Conservation (phyloP, 2,329 filamentous ascomycete species). For the Leptographium lundbergii region DNA sequence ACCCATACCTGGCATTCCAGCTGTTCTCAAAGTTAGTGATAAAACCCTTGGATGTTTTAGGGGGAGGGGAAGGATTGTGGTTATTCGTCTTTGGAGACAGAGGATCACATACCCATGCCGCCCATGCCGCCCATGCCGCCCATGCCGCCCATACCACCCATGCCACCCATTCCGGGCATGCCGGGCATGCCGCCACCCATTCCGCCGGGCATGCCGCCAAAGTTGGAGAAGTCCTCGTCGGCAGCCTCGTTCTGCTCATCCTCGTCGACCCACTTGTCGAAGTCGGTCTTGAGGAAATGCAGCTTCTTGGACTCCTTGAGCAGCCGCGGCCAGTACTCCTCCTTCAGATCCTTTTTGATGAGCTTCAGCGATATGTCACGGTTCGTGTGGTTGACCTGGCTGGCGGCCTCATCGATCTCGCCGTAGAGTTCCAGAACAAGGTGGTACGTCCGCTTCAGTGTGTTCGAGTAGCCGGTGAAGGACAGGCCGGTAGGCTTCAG, state of each 20-base stretch:
- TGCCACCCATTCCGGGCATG: constrained; percentile 40
- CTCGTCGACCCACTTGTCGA: constrained; percentile 98
- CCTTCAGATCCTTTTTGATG: constrained; percentile 91
- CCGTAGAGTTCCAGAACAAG: constrained; percentile 78
- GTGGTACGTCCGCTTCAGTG: constrained; percentile 77
- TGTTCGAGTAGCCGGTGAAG: constrained; percentile 73
- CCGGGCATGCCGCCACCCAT: constrained; percentile 44
- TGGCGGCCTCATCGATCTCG: constrained; percentile 77
- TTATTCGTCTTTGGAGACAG: not conserved
- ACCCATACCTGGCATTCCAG: constrained; percentile 13
- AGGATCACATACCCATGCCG: constrained; percentile 23
- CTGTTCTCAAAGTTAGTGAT: not conserved
- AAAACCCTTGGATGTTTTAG: not conserved
- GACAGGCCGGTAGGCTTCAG: constrained; percentile 63
- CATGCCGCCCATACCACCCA: constrained; percentile 38
- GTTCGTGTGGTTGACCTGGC: constrained; percentile 76
- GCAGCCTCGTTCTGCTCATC: constrained; percentile 89
- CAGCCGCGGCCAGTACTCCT: constrained; percentile 91
- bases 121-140: constrained; percentile 28
- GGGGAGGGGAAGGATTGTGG: not conserved
- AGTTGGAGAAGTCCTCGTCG: constrained; percentile 66
- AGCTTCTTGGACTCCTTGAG: constrained; percentile 82
- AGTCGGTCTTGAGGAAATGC: constrained; percentile 93
- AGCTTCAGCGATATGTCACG: constrained; percentile 85
- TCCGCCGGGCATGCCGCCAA: constrained; percentile 33